Percentiles rank a stretch among this genome's conserved stretches.
phyloP scores from a whole-genome alignment of 306 rosid genomes.

The Dalbergia cochinchinensis region DNA sequence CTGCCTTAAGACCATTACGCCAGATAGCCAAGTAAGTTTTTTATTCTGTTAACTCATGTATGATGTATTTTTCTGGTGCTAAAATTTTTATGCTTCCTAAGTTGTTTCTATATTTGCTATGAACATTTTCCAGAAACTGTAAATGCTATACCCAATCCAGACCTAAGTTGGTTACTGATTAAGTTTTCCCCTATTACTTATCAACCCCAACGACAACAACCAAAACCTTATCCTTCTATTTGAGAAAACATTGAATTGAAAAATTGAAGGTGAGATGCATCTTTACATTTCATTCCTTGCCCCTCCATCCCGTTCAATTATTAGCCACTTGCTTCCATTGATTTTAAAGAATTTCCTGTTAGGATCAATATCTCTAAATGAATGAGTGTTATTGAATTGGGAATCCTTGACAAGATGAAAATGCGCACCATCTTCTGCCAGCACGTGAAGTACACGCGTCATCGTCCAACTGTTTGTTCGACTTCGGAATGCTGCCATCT shows the following conservation, averaged over 20 bases:
- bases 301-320: neutral
- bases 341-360: neutral
- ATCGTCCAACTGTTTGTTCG: too few relatives aligned
- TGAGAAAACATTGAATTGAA: too few relatives aligned
- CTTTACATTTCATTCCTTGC: neutral
- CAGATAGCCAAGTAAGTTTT: slow-evolving; percentile 87
- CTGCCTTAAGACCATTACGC: slow-evolving; percentile 92
- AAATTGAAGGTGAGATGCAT: too few relatives aligned
- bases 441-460: too few relatives aligned
- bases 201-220: slow-evolving; percentile 1
- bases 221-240: neutral
- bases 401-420: too few relatives aligned
- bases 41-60: slow-evolving; percentile 37
- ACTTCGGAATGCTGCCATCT: too few relatives aligned
- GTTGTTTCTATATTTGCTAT: neutral
- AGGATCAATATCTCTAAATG: too few relatives aligned
- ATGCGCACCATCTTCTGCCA: too few relatives aligned
- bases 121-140: slow-evolving; percentile 6
- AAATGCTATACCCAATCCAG: slow-evolving; percentile 2
- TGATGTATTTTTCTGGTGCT: slow-evolving; percentile 4
- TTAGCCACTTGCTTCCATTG: neutral
- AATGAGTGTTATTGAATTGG: too few relatives aligned
- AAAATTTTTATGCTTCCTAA: neutral
- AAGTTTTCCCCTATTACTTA: neutral
- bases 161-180: neutral